Evolutionary conservation across 208 protist genomes (phyloP), one percentile per base, ranked within the genome.

Genomic region (Leishmania major): DNA sequence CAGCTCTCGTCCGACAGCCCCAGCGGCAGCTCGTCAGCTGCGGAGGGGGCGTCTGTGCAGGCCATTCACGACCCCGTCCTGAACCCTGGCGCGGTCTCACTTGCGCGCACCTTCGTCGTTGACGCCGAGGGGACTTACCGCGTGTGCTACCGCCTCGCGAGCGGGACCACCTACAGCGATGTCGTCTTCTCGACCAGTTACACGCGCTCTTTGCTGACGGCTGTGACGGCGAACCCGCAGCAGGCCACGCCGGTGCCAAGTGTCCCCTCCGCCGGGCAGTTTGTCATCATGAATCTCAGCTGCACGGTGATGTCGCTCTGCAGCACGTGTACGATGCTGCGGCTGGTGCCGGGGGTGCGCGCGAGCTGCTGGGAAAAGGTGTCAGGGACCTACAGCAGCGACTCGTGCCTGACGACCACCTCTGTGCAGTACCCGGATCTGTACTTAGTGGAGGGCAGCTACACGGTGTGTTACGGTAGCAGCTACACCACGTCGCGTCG

Each of bases 391-490:
- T 95, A 93, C 87, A 83, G 66, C 37, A 96, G 94, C 81, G 84
- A 88, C 71, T 88, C 88, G 62, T 98, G 93, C 71, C 62, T 88
- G 22, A 90, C 88, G 15, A 85, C 84, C 3, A 93, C 84, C 43
- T 75, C 77, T 1, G 79, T 95, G 31, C 87, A 93, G 84, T 98
- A 96, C 82, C 87, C 90, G 0, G 84, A 96, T 53, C 81, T 93
- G 66, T 95, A 93, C 76, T 73, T 97, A 19, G 79, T 76, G 22
- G 82, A 82, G 7, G 95, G 95, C 28, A 79, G 35, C 43, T 98
- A 94, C 82, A 98, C 93, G 19, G 86, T 96, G 11, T 98, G 95
- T 86, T 96, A 96, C 78, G 91, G 92, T 75, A 67, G 57, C 79
- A 80, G 51, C 75, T 77, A 80, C 66, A 66, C 78, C 64, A 89